Conservation (phyloP, 1,284 basidiomycete genomes). For the Cystobasidium pallidum region DNA sequence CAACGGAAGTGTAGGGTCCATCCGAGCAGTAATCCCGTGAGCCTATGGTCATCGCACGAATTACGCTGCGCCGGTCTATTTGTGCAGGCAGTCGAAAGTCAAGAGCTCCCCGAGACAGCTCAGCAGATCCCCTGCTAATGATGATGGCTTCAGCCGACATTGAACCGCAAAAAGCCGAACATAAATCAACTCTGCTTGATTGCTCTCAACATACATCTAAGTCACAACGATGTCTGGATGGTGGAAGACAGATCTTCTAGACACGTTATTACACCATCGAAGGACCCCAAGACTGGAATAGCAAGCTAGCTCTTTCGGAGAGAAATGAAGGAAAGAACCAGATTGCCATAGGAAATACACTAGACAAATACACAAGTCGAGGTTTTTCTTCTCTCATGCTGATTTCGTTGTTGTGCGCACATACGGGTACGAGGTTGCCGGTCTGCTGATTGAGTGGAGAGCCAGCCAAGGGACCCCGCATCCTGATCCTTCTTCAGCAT, state of each 20-base stretch:
- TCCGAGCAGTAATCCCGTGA: not conserved
- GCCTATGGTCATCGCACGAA: constrained; percentile 7
- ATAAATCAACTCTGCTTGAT: not conserved
- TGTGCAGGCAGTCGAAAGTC: too few relatives aligned
- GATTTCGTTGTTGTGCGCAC: not conserved
- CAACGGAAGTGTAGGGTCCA: constrained; percentile 10
- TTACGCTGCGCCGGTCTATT: not conserved
- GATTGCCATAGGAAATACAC: not conserved
- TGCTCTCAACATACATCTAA: not conserved
- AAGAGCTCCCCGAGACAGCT: too few relatives aligned
- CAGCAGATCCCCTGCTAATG: too few relatives aligned
- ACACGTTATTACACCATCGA: not conserved
- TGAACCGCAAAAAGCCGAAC: not conserved
- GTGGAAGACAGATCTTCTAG: not conserved
- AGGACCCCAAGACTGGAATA: not conserved
- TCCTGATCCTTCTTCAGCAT: not conserved
- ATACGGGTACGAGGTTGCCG: constrained; percentile 13
- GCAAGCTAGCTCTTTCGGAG: not conserved
- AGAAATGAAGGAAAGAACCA: not conserved
- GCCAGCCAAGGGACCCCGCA: not conserved
- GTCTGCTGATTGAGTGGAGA: not conserved
- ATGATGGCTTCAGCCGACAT: not conserved
- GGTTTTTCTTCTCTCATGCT: not conserved
- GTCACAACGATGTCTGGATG: not conserved
- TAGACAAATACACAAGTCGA: constrained; percentile 12